Percentiles rank a stretch among this genome's conserved stretches.
These are phyloP conservation scores for Elaeagnus macrophylla DNA, from an alignment of 306 rosid species.

Conservation along the genomic window DNA sequence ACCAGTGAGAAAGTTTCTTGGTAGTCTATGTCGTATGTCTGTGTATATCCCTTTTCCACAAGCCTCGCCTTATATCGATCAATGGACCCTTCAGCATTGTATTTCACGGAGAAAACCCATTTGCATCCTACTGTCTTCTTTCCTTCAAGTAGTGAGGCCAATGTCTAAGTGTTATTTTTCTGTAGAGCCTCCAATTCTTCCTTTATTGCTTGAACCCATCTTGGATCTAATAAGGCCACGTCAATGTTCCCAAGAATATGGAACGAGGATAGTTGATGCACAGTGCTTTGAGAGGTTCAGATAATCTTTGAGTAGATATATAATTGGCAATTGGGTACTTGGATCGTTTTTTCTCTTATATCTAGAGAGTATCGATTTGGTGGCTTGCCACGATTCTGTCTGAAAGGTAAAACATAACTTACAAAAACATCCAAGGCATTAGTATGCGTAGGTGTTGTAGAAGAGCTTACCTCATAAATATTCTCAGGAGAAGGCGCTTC, in stretches of 20 bases:
- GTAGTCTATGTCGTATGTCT: no score
- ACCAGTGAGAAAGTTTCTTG: no score
- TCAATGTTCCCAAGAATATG: not conserved
- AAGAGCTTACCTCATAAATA: not conserved
- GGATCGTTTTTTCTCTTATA: not conserved
- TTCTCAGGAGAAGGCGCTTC: slow-evolving; percentile 7
- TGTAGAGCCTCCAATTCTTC: slow-evolving; percentile 4
- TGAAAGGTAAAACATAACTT: slow-evolving; percentile 1
- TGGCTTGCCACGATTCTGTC: slow-evolving; percentile 8
- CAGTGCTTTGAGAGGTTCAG: not conserved
- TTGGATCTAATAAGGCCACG: not conserved
- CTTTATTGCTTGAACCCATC: slow-evolving; percentile 4
- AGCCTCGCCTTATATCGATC: no score
- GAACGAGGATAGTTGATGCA: not conserved
- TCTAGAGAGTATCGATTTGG: not conserved
- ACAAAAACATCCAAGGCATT: not conserved
- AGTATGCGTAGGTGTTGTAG: not conserved
- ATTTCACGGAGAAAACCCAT: not conserved
- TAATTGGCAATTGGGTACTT: slow-evolving; percentile 10
- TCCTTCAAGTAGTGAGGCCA: not conserved
- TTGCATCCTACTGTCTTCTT: not conserved
- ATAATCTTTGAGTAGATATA: not conserved
- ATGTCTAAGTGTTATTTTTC: slow-evolving; percentile 4
- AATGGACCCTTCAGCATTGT: no score
- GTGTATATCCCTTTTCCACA: no score